These are phyloP conservation scores for Alternaria dauci DNA, from an alignment of 2,329 filamentous ascomycete species.

Conservation along the genomic window DNA sequence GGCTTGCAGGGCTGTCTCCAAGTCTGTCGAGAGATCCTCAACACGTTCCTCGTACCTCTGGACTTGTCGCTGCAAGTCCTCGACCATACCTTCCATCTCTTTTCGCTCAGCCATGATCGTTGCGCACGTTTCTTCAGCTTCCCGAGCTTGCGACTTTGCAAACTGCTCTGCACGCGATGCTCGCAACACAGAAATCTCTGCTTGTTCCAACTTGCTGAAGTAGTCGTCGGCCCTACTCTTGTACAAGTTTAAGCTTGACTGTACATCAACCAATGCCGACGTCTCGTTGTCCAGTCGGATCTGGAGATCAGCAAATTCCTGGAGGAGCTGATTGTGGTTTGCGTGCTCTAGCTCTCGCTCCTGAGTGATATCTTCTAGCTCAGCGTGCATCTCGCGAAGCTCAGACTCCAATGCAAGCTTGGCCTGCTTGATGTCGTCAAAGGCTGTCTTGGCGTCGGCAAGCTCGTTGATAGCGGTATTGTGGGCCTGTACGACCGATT, in stretches of 20 bases:
- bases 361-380: conserved; percentile 79
- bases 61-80: conserved; percentile 88
- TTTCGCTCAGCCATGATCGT: conserved; percentile 91
- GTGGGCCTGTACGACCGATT: conserved; percentile 81
- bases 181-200: conserved; percentile 93
- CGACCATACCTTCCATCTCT: conserved; percentile 84
- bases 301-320: conserved; percentile 93
- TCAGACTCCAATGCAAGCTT: conserved; percentile 84
- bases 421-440: conserved; percentile 84
- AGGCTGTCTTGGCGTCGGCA: conserved; percentile 83
- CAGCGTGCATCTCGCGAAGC: conserved; percentile 81
- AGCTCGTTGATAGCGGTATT: conserved; percentile 87
- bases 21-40: conserved; percentile 89
- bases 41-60: conserved; percentile 90
- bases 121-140: conserved; percentile 90
- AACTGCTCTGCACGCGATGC: conserved; percentile 92
- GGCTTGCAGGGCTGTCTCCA: conserved; percentile 83
- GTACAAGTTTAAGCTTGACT: conserved; percentile 84
- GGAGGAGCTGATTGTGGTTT: conserved; percentile 86
- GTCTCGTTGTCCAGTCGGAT: conserved; percentile 90
- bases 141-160: conserved; percentile 85
- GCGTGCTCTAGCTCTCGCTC: conserved; percentile 86
- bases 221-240: conserved; percentile 94
- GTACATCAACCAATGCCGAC: conserved; percentile 83
- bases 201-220: conserved; percentile 95